Percentiles rank a stretch among this genome's conserved stretches.
Conservation (phyloP, 805 yeast species). For the Yarrowia bubula region DNA sequence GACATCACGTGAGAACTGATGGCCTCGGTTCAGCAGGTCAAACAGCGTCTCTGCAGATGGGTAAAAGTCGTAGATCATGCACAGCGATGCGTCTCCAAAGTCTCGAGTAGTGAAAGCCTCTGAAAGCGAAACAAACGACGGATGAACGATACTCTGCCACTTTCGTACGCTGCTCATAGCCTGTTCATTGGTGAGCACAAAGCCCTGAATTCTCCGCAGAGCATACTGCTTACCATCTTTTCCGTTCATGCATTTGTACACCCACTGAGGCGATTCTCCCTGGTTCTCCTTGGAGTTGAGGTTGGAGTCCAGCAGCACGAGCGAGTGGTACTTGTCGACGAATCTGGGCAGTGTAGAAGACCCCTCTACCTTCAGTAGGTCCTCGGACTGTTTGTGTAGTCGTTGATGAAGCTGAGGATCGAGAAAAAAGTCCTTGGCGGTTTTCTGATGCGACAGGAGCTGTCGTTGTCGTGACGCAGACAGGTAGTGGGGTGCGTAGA, state of each 20-base stretch:
- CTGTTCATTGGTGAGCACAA: slow-evolving; percentile 53
- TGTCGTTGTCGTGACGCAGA: slow-evolving; percentile 48
- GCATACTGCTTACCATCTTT: slow-evolving; percentile 74
- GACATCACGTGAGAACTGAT: slow-evolving; percentile 48
- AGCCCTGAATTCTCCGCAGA: slow-evolving; percentile 67
- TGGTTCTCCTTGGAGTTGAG: slow-evolving; percentile 3
- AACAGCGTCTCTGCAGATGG: slow-evolving; percentile 71
- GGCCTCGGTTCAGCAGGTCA: slow-evolving; percentile 54
- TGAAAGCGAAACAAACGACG: slow-evolving; percentile 57
- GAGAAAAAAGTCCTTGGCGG: slow-evolving; percentile 66
- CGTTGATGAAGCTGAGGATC: slow-evolving; percentile 18
- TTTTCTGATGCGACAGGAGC: slow-evolving; percentile 68
- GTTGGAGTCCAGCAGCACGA: slow-evolving; percentile 21
- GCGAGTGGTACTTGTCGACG: slow-evolving; percentile 24
- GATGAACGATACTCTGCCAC: slow-evolving; percentile 58
- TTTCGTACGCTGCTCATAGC: slow-evolving; percentile 59
- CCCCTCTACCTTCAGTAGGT: background rate
- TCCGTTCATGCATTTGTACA: slow-evolving; percentile 79
- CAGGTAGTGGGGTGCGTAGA: slow-evolving; percentile 24
- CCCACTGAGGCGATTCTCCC: slow-evolving; percentile 20
- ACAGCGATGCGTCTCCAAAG: slow-evolving; percentile 75
- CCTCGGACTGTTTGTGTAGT: slow-evolving; percentile 2
- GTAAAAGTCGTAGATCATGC: slow-evolving; percentile 79
- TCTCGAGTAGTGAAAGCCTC: slow-evolving; percentile 87
- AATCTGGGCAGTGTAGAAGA: background rate